Base-by-base conservation (phyloP, 108 stramenopile genomes). In the Nitzschia sp. region DNA sequence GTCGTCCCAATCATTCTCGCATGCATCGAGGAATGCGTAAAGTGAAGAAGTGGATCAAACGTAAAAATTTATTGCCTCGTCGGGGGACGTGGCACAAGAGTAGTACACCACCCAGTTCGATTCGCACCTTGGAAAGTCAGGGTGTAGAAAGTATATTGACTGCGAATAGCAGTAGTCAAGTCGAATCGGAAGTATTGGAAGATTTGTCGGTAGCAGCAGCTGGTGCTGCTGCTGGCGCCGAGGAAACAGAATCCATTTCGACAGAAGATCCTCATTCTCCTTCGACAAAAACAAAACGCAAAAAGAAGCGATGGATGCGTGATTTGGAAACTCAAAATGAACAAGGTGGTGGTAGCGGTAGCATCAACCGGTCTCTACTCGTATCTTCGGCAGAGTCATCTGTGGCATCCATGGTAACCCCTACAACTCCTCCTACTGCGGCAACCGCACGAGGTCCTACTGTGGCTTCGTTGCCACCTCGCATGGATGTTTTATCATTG, bases 21-120 rank as follows among this genome's bases (percentile, higher is more conserved):
- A 65, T 70, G 69, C 60, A 53, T 33, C 28, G 68, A 2, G 56
- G 72, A 6, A 19, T 71, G 28, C 29, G 55, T 28, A 46, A 56
- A 29, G 48, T 79, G 34, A 73, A 70, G 54, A 69, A 70, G 49
- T 74, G 71, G 72, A 72, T 67, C 6, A 78, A 72, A 61, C 45
- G 46, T 18, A 68, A 67, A 42, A 45, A 54, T 46, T 25, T 56
- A 28, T 23, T 45, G 2, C 54, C 66, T 0, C 34, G 28, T 21
- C 32, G 30, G 42, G 54, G 36, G 23, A 13, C n/a, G n/a, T n/a
- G n/a, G n/a, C n/a, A n/a, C n/a, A n/a, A n/a, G n/a, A n/a, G n/a
- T n/a, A n/a, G n/a, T n/a, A n/a, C n/a, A n/a, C n/a, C n/a, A n/a
- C n/a, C n/a, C n/a, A n/a, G n/a, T n/a, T n/a, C n/a, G n/a, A n/a